These are phyloP conservation scores for Trichoderma sp. DNA, from an alignment of 2,329 filamentous ascomycete genomes.

Conservation along the genomic window DNA sequence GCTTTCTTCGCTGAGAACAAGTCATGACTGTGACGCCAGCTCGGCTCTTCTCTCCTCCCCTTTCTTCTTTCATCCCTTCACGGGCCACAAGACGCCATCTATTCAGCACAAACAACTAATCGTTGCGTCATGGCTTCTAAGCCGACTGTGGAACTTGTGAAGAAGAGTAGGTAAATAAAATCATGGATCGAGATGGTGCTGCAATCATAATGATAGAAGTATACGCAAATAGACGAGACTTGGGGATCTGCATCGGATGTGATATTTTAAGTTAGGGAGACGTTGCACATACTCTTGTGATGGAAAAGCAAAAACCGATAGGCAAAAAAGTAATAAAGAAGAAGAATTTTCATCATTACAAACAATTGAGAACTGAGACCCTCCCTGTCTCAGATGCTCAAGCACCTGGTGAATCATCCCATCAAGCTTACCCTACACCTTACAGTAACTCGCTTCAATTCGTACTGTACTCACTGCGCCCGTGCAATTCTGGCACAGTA, in stretches of 20 bases:
- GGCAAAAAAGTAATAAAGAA: accelerated
- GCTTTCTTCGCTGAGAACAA: neutral
- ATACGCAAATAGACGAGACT: neutral
- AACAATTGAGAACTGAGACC: neutral
- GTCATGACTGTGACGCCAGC: neutral
- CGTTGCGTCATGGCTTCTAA: neutral
- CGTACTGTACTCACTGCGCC: neutral
- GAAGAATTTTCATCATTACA: accelerated
- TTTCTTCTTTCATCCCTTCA: neutral
- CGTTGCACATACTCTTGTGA: neutral
- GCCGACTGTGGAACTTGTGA: too few relatives aligned
- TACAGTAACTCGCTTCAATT: neutral
- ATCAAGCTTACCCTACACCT: neutral
- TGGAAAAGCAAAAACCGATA: neutral
- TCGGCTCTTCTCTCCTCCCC: neutral
- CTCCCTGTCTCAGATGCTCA: neutral
- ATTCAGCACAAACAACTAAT: neutral
- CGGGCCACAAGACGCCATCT: neutral
- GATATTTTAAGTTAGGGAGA: neutral
- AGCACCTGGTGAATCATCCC: neutral
- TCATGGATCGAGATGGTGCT: neutral
- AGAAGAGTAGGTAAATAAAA: neutral
- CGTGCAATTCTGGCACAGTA: neutral
- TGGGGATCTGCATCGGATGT: neutral
- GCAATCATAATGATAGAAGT: too few relatives aligned